phyloP scores from a whole-genome alignment of 768 basidiomycete genomes.

The Termitomyces titanicus region DNA sequence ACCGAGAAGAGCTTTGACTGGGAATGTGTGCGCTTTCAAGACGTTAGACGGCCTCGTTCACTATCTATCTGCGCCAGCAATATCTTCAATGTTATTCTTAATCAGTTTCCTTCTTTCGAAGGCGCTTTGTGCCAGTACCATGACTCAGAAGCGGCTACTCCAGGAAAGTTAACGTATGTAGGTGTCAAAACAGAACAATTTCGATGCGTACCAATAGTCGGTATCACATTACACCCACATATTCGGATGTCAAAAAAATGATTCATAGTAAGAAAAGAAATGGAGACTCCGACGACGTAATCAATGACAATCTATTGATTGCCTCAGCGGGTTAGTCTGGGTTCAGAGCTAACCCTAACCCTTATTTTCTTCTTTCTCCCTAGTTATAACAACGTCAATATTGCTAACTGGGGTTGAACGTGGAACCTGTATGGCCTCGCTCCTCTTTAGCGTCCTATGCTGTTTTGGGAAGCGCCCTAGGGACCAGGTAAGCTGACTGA shows the following conservation, averaged over 20 bases:
- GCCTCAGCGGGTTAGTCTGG: no score
- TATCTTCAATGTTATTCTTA: neutral
- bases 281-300: no score
- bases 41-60: neutral
- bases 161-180: neutral
- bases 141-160: neutral
- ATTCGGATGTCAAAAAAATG: no score
- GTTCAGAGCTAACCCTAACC: slow-evolving; percentile 16
- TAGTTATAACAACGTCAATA: no score
- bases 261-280: no score
- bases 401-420: neutral
- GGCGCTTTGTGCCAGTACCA: neutral
- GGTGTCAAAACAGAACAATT: neutral
- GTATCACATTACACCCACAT: neutral
- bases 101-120: neutral
- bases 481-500: slow-evolving; percentile 7
- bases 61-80: neutral
- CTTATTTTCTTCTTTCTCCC: neutral
- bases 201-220: neutral
- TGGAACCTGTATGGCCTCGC: slow-evolving; percentile 14
- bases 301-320: no score
- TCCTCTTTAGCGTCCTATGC: slow-evolving; percentile 18
- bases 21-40: neutral
- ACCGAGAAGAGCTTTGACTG: neutral
- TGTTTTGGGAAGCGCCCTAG: slow-evolving; percentile 19